These are phyloP conservation scores for Arachis monticola DNA, from an alignment of 331 rosid species.

Conservation along the genomic window DNA sequence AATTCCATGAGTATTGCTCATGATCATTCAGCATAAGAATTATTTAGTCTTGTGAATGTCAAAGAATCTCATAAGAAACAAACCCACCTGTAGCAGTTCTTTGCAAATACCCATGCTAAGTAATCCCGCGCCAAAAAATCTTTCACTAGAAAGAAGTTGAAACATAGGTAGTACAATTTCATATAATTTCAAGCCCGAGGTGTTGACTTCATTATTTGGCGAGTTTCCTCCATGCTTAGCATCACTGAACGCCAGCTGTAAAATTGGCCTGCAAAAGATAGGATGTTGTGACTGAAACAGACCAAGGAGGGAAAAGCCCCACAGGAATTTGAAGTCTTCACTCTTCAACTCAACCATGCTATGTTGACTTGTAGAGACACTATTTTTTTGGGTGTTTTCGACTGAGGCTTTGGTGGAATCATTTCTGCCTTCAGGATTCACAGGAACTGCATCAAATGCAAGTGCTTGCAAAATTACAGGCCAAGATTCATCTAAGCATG, in stretches of 20 bases:
- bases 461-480: conserved; percentile 97
- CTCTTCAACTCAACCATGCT: conserved; percentile 83
- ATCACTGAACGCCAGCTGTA: conserved; percentile 50
- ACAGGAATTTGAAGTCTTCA: conserved; percentile 76
- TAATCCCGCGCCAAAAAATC: conserved; percentile 67
- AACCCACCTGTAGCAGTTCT: conserved; percentile 88
- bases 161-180: conserved; percentile 85
- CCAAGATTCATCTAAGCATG: conserved; percentile 98
- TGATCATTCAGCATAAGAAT: conserved; percentile 24
- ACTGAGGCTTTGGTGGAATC: conserved; percentile 42
- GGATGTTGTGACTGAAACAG: conserved; percentile 73
- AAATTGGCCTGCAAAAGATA: conserved; percentile 54
- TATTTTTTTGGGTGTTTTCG: conserved; percentile 43
- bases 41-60: conserved; percentile 17
- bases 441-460: conserved; percentile 92
- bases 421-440: conserved; percentile 56
- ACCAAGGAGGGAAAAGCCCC: conserved; percentile 91
- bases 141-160: conserved; percentile 76
- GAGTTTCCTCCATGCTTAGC: conserved; percentile 50
- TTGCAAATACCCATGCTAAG: conserved; percentile 71
- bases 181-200: conserved; percentile 62
- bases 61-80: conserved; percentile 21
- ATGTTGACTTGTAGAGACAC: conserved; percentile 61
- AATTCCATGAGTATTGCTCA: conserved; percentile 31
- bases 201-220: conserved; percentile 52